Evolutionary conservation across 495 filamentous ascomycete genomes (phyloP).

Genomic region (Penicillium dipodomyicola): DNA sequence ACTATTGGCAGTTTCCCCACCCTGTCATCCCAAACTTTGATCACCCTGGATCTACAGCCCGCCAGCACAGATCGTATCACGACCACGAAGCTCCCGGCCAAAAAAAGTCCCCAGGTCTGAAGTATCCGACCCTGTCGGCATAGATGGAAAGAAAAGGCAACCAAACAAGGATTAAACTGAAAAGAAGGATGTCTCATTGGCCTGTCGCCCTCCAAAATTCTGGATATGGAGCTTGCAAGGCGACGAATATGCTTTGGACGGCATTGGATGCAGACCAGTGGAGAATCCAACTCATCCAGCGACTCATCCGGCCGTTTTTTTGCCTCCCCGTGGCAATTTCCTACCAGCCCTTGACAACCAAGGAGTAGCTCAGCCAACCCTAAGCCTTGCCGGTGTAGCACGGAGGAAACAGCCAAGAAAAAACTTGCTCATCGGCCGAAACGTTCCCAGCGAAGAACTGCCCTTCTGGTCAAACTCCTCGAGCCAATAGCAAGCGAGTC

Average conservation of each 20-base stretch:
- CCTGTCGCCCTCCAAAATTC: not conserved
- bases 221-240: conserved; percentile 13
- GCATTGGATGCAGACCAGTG: conserved; percentile 17
- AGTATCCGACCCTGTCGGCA: conserved; percentile 8
- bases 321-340: conserved; percentile 12
- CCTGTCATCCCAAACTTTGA: conserved; percentile 20
- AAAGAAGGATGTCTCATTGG: conserved; percentile 6
- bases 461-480: conserved; percentile 24
- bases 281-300: conserved; percentile 4
- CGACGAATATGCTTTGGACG: conserved; percentile 20
- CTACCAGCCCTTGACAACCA: conserved; percentile 15
- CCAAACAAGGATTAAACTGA: conserved; percentile 1
- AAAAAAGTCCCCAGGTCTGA: conserved; percentile 10
- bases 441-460: conserved; percentile 14
- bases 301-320: conserved; percentile 4
- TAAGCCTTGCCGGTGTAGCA: conserved; percentile 13
- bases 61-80: conserved; percentile 13
- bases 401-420: conserved; percentile 14
- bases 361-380: conserved; percentile 22
- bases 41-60: conserved; percentile 16
- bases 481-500: conserved; percentile 1
- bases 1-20: conserved; percentile 10
- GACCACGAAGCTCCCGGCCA: conserved; percentile 10
- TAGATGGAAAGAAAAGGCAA: conserved; percentile 11
- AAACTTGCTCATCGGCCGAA: conserved; percentile 23